Evolutionary conservation across 257 asterid genomes (phyloP).

Genomic region (Mentha longifolia): DNA sequence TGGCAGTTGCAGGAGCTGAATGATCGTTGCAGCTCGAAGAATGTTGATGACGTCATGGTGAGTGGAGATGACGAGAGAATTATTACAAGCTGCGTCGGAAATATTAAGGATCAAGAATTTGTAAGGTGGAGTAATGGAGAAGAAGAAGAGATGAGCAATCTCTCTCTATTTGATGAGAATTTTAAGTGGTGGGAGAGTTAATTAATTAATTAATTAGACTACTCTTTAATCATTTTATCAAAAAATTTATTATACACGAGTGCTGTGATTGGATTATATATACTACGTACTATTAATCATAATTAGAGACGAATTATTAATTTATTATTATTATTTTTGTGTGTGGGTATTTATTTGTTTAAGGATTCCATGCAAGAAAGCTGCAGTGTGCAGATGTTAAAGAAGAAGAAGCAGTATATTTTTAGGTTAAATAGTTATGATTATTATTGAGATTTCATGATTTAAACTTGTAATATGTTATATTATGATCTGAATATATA

Average conservation of each 20-base stretch:
- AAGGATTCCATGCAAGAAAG: conserved; percentile 16
- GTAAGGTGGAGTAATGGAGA: conserved; percentile 15
- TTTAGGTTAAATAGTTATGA: background rate
- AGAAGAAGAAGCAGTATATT: background rate
- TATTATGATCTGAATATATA: too few relatives aligned
- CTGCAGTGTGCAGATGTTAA: background rate
- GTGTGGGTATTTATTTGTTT: background rate
- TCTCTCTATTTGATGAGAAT: conserved; percentile 16
- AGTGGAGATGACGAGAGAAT: conserved; percentile 28
- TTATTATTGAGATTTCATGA: background rate
- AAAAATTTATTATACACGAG: too few relatives aligned
- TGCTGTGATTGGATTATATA: too few relatives aligned
- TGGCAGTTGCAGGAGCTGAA: conserved; percentile 48
- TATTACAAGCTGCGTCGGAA: background rate
- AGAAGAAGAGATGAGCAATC: conserved; percentile 38
- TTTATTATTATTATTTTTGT: too few relatives aligned
- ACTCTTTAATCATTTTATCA: too few relatives aligned
- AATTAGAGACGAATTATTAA: too few relatives aligned
- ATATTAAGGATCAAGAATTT: conserved; percentile 36
- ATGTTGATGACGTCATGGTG: background rate
- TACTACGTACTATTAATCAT: too few relatives aligned
- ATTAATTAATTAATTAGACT: too few relatives aligned
- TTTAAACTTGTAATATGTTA: too few relatives aligned
- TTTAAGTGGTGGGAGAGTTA: conserved; percentile 53
- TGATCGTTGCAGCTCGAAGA: conserved; percentile 27